Percentiles rank a stretch among this genome's conserved stretches.
Conservation (phyloP, 2,329 filamentous ascomycete genomes). For the Fusarium goolgardi region DNA sequence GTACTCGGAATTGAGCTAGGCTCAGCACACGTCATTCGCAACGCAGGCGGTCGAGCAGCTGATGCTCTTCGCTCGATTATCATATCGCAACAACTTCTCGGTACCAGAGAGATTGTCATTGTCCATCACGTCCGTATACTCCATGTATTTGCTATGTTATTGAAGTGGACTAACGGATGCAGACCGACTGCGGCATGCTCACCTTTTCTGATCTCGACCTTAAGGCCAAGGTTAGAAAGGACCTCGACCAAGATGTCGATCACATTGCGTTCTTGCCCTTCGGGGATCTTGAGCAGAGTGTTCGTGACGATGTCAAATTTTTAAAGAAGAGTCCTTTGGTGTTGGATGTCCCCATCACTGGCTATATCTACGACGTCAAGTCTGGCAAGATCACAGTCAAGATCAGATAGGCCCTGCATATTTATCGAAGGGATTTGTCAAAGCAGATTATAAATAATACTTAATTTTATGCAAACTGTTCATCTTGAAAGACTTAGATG, state of each 20-base stretch:
- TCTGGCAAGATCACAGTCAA: slow-evolving; percentile 66
- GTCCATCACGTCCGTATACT: slow-evolving; percentile 69
- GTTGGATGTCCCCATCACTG: slow-evolving; percentile 72
- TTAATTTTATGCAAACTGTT: neutral
- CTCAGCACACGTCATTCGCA: slow-evolving; percentile 84
- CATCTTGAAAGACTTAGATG: too few relatives aligned
- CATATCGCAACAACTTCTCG: slow-evolving; percentile 82
- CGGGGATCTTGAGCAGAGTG: slow-evolving; percentile 69
- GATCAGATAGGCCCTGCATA: neutral
- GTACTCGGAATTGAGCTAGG: slow-evolving; percentile 56
- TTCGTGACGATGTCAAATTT: slow-evolving; percentile 73
- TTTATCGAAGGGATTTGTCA: neutral
- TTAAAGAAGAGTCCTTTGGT: slow-evolving; percentile 71
- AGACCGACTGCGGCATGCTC: slow-evolving; percentile 67
- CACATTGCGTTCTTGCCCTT: slow-evolving; percentile 75
- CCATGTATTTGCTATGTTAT: rapidly evolving
- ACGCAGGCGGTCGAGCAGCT: slow-evolving; percentile 73
- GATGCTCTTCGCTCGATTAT: slow-evolving; percentile 80
- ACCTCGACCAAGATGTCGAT: slow-evolving; percentile 64
- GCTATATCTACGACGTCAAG: slow-evolving; percentile 83
- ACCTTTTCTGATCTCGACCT: slow-evolving; percentile 72
- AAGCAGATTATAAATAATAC: neutral
- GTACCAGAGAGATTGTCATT: slow-evolving; percentile 78
- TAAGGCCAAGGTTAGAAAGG: slow-evolving; percentile 65
- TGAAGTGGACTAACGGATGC: neutral